Percentiles rank a stretch among this genome's conserved stretches.
These are phyloP conservation scores for Angophora floribunda DNA, from an alignment of 345 rosid genomes.

Conservation along the genomic window DNA sequence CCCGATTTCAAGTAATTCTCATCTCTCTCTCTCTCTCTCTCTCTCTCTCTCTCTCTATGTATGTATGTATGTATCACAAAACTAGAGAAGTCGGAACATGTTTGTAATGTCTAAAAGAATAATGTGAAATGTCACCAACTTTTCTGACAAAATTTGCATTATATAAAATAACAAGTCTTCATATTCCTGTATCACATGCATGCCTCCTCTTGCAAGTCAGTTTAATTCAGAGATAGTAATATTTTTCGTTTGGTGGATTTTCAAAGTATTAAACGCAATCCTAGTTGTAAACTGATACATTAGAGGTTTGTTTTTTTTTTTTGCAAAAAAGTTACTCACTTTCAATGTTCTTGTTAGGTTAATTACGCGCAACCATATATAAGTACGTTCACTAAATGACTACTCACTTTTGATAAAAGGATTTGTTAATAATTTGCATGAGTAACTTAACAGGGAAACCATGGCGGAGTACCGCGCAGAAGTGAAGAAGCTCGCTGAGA, in stretches of 20 bases:
- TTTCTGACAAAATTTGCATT: neutral
- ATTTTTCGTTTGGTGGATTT: neutral
- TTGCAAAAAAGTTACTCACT: neutral
- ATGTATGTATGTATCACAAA: neutral
- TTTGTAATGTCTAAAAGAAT: neutral
- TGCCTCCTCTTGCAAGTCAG: neutral
- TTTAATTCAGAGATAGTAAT: neutral
- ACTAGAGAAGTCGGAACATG: neutral
- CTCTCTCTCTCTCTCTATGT: neutral
- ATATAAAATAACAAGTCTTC: neutral
- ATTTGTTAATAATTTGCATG: neutral
- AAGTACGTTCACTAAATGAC: no score
- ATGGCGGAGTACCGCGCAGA: slow-evolving; percentile 66
- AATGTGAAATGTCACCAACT: neutral
- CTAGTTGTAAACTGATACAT: neutral
- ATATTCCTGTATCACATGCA: neutral
- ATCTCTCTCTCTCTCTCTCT: neutral
- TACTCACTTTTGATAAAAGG: neutral
- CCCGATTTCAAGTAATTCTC: slow-evolving; percentile 49
- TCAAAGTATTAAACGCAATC: neutral
- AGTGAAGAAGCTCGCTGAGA: slow-evolving; percentile 57
- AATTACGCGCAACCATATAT: neutral
- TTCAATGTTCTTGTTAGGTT: neutral
- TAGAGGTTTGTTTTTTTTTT: neutral
- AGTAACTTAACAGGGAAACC: slow-evolving; percentile 41